These are phyloP conservation scores for Dinochytrium kinnereticum DNA, from an alignment of 371 early-diverging fungal species.

Conservation along the genomic window DNA sequence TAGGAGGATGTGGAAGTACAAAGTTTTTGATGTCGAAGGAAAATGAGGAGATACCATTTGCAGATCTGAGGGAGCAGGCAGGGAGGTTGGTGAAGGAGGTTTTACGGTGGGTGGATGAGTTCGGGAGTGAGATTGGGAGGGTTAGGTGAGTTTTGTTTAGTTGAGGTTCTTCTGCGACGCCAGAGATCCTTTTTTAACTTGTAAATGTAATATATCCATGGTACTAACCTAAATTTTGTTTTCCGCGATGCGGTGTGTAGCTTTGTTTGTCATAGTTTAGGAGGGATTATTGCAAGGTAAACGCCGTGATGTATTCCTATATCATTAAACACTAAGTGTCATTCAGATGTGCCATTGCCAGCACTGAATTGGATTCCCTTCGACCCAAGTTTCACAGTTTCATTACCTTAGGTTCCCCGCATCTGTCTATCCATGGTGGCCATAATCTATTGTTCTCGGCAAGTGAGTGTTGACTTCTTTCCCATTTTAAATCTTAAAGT, in stretches of 20 bases:
- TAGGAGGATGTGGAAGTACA: too few species aligned
- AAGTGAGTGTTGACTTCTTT: slow-evolving; percentile 10
- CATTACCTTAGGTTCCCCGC: slow-evolving; percentile 37
- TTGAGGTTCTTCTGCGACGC: not conserved
- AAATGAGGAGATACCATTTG: slow-evolving; percentile 42
- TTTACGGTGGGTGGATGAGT: slow-evolving; percentile 18
- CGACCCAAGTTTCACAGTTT: slow-evolving; percentile 31
- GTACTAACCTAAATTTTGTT: too few species aligned
- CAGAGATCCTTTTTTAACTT: too few species aligned
- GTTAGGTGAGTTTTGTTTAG: slow-evolving; percentile 22
- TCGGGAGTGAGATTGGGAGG: not conserved
- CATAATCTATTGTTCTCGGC: slow-evolving; percentile 30
- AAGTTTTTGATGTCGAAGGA: slow-evolving; percentile 26
- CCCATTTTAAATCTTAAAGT: slow-evolving; percentile 15
- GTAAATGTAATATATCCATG: too few species aligned
- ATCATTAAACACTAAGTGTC: not conserved
- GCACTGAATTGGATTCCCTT: slow-evolving; percentile 24
- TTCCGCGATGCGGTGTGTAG: slow-evolving; percentile 16
- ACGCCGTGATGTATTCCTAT: not conserved
- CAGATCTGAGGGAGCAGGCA: slow-evolving; percentile 37
- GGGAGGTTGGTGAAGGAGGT: slow-evolving; percentile 36
- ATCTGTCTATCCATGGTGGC: slow-evolving; percentile 30
- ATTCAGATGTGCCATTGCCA: slow-evolving; percentile 34
- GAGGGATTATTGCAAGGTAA: slow-evolving; percentile 40
- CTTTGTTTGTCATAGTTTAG: slow-evolving; percentile 46